Base-by-base conservation (phyloP, 208 protist species). In the Vickermania ingenoplastis region DNA sequence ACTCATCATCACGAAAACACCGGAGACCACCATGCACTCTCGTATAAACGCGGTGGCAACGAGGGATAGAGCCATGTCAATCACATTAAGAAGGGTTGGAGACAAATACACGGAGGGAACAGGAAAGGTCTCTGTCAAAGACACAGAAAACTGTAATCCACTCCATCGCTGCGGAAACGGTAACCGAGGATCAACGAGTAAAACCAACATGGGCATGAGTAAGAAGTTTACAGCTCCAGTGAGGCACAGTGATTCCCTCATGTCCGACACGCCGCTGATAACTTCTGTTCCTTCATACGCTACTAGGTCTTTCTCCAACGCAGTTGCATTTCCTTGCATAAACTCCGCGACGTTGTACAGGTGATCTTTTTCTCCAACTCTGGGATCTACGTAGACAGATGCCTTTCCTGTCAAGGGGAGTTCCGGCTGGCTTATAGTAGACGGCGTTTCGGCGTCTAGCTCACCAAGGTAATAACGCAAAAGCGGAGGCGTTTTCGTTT, bases 261-360 rank as follows among this genome's bases (percentile, higher is more conserved):
- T 45, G 17, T 45, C 36, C 45, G 88, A 13, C 27, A 72, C 60
- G 36, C 68, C 64, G 17, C 71, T 63, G 36, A 45, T 45, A 45
- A 77, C 56, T 2, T 86, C 11, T 1, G 84, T 89, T 21, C 83
- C 88, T 29, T 90, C 85, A 50, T 79, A 83, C 21, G 70, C 81
- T 21, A 83, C 72, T n/a, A 91, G 61, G 11, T 67, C 72, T 17
- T 59, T 73, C 29, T 89, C 84, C 5, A 67, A 59, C 1, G 62
- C 28, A 13, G 75, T 69, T 21, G 76, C 80, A 29, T 71, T 69
- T 45, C 36, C 36, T 17, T 45, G 7, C 58, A 86, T 41, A 23
- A 94, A 49, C 36, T 79, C 79, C 4, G 88, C 74, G 11, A 91
- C 62, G 68, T 94, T 94, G 69, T 85, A 90, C 22, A 94, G 45